Evolutionary conservation across 2,329 filamentous ascomycete species (phyloP).

Genomic region (Ceratocystiopsis minuta): DNA sequence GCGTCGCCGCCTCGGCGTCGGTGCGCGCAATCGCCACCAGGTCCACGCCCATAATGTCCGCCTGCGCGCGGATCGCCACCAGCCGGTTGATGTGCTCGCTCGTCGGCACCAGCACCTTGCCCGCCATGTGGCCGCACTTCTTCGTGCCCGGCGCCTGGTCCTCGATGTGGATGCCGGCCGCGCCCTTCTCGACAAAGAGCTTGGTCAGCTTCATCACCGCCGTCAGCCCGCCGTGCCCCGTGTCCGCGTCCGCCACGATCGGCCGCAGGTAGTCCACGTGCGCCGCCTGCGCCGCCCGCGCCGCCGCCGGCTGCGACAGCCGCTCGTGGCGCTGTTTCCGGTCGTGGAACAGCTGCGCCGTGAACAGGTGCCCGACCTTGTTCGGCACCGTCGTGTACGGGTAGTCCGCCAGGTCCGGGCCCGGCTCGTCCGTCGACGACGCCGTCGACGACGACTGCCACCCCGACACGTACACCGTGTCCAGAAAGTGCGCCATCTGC

Average conservation of each 20-base stretch:
- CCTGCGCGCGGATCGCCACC: constrained; percentile 90
- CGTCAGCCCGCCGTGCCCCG: constrained; percentile 91
- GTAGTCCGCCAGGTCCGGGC: constrained; percentile 95
- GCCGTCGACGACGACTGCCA: constrained; percentile 98
- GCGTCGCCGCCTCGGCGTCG: constrained; percentile 90
- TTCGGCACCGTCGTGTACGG: constrained; percentile 95
- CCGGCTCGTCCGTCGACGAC: constrained; percentile 85
- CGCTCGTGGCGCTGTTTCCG: constrained; percentile 96
- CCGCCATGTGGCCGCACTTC: constrained; percentile 99
- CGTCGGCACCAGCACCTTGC: constrained; percentile 92
- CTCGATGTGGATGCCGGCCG: constrained; percentile 95
- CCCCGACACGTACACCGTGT: constrained; percentile 95
- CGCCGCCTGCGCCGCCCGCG: constrained; percentile 43
- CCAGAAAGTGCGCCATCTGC: constrained; percentile 97
- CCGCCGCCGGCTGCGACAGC: constrained; percentile 52
- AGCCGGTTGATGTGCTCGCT: constrained; percentile 96
- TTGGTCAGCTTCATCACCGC: constrained; percentile 99
- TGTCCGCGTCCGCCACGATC: constrained; percentile 93
- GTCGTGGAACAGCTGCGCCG: constrained; percentile 98
- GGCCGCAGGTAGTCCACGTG: constrained; percentile 90
- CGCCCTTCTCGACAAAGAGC: constrained; percentile 90
- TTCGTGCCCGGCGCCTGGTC: constrained; percentile 97
- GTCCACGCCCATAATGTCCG: constrained; percentile 93
- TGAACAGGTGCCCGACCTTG: constrained; percentile 94
- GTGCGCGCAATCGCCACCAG: constrained; percentile 84